Base-by-base conservation (phyloP, 2,329 filamentous ascomycete species). In the Fusarium armeniacum region DNA sequence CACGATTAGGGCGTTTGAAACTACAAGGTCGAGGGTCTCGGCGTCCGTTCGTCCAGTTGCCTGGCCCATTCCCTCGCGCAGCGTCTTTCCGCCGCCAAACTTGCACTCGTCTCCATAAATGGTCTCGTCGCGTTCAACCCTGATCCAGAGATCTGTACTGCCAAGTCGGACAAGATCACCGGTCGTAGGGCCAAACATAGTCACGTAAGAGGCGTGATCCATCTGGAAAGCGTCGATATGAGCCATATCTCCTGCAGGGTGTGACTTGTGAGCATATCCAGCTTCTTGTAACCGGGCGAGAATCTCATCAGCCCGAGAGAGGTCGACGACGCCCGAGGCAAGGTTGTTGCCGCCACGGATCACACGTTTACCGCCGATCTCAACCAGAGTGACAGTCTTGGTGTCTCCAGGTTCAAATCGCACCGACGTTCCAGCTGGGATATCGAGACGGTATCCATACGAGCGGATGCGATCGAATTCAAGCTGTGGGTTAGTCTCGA, bases 41-140 rank as follows among this genome's bases (percentile, higher is more conserved):
- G 85, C 83, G 73, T 95, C 91, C 0, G 86, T 81, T 44, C 93
- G 86, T 6, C 93, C 94, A 26, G 90, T 91, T 7, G 94, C 93
- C 82, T 98, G 94, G 5, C 94, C 95, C 94, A 98, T 98, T 33
- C 95, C 95, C 79, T 98, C 95, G 65, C 95, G 88, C 62, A 98
- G 82, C 38, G 93, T 96, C 85, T 98, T 98, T 47, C 95, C 95
- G 45, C 95, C 95, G 18, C 95, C 95, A 79, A 98, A 98, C 70
- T 94, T 91, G 78, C 94, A 98, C 82, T 98, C 95, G 69, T 98
- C 95, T 11, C 95, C 95, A 77, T 97, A 97, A 6, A 84, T 83
- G 0, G 94, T 95, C 74, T 91, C 83, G 76, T 98, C 95, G 67
- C 90, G 91, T 81, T 98, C 95, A 8, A 98, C 92, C 78, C 90